These are phyloP conservation scores for Nicotiana tomentosiformis DNA, from an alignment of 257 asterid genomes.

Conservation along the genomic window DNA sequence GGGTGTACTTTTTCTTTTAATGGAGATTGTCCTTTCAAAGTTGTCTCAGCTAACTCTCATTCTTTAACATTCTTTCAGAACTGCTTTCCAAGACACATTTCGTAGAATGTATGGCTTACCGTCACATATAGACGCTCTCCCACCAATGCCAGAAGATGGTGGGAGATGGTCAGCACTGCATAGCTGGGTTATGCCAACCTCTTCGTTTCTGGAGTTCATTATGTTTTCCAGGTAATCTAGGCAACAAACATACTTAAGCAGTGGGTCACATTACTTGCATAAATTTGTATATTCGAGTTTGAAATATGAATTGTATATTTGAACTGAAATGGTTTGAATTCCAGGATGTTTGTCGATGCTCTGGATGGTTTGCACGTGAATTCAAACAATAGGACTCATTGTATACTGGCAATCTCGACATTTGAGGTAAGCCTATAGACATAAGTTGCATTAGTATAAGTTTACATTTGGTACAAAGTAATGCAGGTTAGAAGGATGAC, in stretches of 20 bases:
- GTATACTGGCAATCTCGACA: slow-evolving; percentile 61
- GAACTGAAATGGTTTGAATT: slow-evolving; percentile 7
- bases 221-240: slow-evolving; percentile 82
- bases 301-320: background rate
- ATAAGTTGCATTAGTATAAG: background rate
- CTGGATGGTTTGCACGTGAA: slow-evolving; percentile 54
- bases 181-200: slow-evolving; percentile 98
- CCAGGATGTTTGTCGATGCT: slow-evolving; percentile 90
- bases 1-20: background rate
- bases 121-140: slow-evolving; percentile 75
- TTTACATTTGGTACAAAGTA: slow-evolving; percentile 2
- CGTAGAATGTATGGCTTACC: slow-evolving; percentile 88
- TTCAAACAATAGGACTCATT: slow-evolving; percentile 30
- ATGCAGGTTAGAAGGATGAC: background rate
- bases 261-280: background rate
- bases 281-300: background rate
- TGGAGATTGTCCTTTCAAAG: background rate
- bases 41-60: background rate
- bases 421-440: slow-evolving; percentile 49
- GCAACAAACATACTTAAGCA: slow-evolving; percentile 3
- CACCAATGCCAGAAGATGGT: slow-evolving; percentile 97
- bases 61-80: slow-evolving; percentile 37
- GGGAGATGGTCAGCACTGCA: slow-evolving; percentile 90
- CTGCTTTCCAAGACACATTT: slow-evolving; percentile 73
- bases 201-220: slow-evolving; percentile 83